Evolutionary conservation across 2,329 filamentous ascomycete species (phyloP), one percentile per base, ranked within the genome.

Genomic region (Dactylellina leptospora): DNA sequence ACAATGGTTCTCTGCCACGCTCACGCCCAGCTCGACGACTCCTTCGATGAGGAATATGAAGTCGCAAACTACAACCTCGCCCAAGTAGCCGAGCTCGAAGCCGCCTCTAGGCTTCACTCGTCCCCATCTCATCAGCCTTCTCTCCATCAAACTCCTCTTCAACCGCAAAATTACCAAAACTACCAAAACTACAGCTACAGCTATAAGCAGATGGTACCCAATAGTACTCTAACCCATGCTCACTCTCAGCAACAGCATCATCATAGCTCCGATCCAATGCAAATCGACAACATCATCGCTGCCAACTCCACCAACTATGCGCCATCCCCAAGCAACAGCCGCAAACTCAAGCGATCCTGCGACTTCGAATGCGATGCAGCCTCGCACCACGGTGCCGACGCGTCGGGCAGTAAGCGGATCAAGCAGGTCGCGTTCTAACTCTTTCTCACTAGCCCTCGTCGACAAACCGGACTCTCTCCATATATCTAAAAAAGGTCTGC

Each of bases 21-120:
- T 38, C 68, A 72, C 59, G 59, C 59, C 68, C 68, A 72, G 59
- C 68, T 72, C 59, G 68, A 72, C 59, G 68, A 72, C 53, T 72
- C 68, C 45, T 72, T 72, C 30, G 68, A 72, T 28, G 68, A 72
- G 53, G 68, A 72, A 48, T 64, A 53, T 47, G 68, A 72, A 36
- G 68, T 72, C 50, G 68, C 68, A 56, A 72, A 72, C 68, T 72
- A 72, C 18, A 72, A 72, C 44, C 59, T 72, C 45, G 68, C 68
- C 38, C 68, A 72, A 55, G 47, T 47, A 20, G 59, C 59, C 27
- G 53, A 72, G 47, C 59, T 72, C 23, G 59, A 72, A 33, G 53
- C 68, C 47, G 68, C 58, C 50, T 58, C 63, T 23, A 56, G 66
- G 53, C 5, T 50, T n/a, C 30, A 55, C 23, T 38, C 53, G 13